Conservation (phyloP, 768 basidiomycete species). For the Coprinopsis strossmayeri region DNA sequence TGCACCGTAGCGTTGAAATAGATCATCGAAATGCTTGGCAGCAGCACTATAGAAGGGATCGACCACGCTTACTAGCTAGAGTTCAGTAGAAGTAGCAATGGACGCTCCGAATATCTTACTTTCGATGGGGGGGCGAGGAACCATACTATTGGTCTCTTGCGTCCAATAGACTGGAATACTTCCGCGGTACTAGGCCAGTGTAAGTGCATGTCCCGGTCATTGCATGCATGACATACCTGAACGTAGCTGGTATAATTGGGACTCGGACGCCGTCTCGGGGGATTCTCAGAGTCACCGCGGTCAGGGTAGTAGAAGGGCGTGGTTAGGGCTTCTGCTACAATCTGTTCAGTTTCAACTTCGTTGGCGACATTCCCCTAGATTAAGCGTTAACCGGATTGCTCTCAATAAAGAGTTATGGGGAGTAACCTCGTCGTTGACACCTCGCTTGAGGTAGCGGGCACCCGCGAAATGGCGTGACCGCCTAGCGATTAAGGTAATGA, state of each 20-base stretch:
- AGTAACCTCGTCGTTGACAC: conserved; percentile 84
- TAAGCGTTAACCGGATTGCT: not conserved
- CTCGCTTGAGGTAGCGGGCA: conserved; percentile 88
- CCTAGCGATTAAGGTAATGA: conserved; percentile 91
- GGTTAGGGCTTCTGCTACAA: conserved; percentile 84
- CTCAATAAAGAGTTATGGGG: not conserved
- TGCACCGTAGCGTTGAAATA: conserved; percentile 84
- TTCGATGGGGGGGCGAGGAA: conserved; percentile 92
- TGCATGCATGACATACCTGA: conserved; percentile 43
- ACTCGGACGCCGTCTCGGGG: conserved; percentile 49
- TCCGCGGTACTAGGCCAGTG: conserved; percentile 66
- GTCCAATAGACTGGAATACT: conserved; percentile 97
- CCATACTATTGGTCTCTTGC: conserved; percentile 87
- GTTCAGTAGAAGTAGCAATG: conserved; percentile 4
- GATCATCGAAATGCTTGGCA: conserved; percentile 86
- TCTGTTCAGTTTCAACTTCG: conserved; percentile 98
- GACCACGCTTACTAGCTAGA: conserved; percentile 69
- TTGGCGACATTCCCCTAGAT: conserved; percentile 93
- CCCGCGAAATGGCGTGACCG: conserved; percentile 95
- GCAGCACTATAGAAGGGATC: conserved; percentile 96
- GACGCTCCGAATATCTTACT: conserved; percentile 44
- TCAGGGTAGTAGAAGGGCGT: conserved; percentile 83
- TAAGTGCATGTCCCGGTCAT: not conserved
- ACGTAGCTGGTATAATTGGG: conserved; percentile 95
- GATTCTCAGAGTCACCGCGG: conserved; percentile 23